Percentiles rank a stretch among this genome's conserved stretches.
Conservation (phyloP, 2,329 filamentous ascomycete genomes). For the Calonectria leucothoes region DNA sequence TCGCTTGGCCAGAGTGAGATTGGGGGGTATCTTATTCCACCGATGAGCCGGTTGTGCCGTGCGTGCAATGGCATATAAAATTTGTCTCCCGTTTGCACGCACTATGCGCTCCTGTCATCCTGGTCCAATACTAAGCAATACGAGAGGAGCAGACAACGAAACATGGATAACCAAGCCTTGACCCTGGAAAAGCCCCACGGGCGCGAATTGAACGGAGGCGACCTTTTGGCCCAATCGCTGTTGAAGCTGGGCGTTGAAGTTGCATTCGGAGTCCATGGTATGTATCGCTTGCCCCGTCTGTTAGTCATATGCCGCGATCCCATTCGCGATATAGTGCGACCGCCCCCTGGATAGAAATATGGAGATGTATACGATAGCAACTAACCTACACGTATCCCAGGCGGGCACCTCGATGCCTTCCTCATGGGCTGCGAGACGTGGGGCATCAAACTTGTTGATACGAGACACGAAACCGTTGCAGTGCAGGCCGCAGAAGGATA, state of each 20-base stretch:
- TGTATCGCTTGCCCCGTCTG: neutral
- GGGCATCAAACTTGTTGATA: neutral
- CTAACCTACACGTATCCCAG: neutral
- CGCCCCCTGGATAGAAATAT: neutral
- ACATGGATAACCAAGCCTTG: neutral
- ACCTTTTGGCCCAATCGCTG: neutral
- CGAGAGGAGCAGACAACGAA: neutral
- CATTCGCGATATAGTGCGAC: neutral
- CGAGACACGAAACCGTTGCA: neutral
- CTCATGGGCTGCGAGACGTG: neutral
- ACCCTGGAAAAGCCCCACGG: neutral
- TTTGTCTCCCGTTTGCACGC: neutral
- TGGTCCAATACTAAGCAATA: neutral
- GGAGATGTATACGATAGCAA: neutral
- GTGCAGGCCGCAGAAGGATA: neutral
- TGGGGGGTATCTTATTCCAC: too few relatives aligned
- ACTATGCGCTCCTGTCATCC: neutral
- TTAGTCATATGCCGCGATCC: neutral
- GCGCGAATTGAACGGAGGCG: neutral
- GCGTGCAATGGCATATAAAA: neutral
- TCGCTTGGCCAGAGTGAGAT: neutral
- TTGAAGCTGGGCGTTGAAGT: neutral
- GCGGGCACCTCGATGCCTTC: neutral
- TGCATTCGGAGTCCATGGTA: slow-evolving; percentile 1
- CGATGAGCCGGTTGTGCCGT: neutral